Evolutionary conservation across 768 basidiomycete species (phyloP).

Genomic region (Mycena galericulata): DNA sequence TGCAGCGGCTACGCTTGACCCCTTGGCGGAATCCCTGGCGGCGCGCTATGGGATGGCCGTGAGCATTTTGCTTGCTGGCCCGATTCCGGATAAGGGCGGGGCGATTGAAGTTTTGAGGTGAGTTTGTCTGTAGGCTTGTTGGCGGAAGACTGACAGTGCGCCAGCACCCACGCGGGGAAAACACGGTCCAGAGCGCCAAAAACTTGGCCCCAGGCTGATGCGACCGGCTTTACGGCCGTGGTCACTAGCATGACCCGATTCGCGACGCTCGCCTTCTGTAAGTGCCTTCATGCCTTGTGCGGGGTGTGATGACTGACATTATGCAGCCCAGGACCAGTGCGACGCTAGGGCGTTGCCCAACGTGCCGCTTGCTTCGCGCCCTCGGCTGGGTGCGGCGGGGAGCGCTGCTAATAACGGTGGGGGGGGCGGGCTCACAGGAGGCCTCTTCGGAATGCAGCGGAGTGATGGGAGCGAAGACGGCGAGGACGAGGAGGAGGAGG

Average conservation of each 20-base stretch:
- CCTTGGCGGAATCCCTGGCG: not conserved
- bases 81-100: not conserved
- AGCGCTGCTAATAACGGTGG: too few species aligned
- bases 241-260: not conserved
- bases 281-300: not conserved
- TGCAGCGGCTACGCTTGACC: not conserved
- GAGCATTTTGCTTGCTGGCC: not conserved
- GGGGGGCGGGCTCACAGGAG: not conserved
- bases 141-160: not conserved
- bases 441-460: not conserved
- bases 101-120: not conserved
- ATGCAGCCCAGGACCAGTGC: not conserved
- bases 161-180: not conserved
- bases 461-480: too few species aligned
- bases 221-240: not conserved
- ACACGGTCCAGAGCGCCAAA: not conserved
- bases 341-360: not conserved
- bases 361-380: not conserved
- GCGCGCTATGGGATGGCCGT: not conserved
- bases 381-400: not conserved
- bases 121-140: not conserved
- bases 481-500: too few species aligned
- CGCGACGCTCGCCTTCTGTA: not conserved
- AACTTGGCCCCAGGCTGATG: not conserved
- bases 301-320: not conserved